phyloP scores from a whole-genome alignment of 371 early-diverging fungal species.

The Agmasoma carcini region DNA sequence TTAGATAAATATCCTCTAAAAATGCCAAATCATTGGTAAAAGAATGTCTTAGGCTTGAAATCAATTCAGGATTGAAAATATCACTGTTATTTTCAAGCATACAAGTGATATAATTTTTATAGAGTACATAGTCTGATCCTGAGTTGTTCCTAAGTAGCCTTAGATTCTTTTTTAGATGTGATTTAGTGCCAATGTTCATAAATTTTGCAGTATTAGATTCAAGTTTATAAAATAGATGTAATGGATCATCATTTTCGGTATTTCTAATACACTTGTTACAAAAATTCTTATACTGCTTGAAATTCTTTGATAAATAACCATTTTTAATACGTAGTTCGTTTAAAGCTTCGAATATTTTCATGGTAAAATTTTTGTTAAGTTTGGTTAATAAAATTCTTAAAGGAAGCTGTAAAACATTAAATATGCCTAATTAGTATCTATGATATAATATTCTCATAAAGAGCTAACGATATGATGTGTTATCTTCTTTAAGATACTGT shows the following conservation, averaged over 20 bases:
- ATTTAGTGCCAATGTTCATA: conserved; percentile 2
- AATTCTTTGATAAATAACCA: not conserved
- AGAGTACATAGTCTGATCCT: not conserved
- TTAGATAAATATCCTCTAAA: conserved; percentile 19
- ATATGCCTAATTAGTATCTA: too few relatives aligned
- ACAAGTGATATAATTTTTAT: conserved; percentile 6
- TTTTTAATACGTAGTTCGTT: not conserved
- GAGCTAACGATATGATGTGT: too few relatives aligned
- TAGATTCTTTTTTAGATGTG: conserved; percentile 25
- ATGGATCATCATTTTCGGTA: not conserved
- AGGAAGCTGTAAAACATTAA: too few relatives aligned
- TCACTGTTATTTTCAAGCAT: not conserved
- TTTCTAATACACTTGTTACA: not conserved
- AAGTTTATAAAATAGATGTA: conserved; percentile 8
- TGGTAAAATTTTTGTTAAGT: too few relatives aligned
- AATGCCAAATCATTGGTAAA: conserved; percentile 8
- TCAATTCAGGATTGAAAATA: not conserved
- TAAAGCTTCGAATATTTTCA: not conserved
- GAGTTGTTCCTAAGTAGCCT: conserved; percentile 7
- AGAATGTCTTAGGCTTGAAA: conserved; percentile 2
- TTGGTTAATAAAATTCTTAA: too few relatives aligned
- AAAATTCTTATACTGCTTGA: not conserved
- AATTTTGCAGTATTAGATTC: conserved; percentile 29
- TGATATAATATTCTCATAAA: too few relatives aligned
- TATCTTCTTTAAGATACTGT: too few relatives aligned